Evolutionary conservation across 2,329 filamentous ascomycete genomes (phyloP).

Genomic region (Colletotrichum filicis): DNA sequence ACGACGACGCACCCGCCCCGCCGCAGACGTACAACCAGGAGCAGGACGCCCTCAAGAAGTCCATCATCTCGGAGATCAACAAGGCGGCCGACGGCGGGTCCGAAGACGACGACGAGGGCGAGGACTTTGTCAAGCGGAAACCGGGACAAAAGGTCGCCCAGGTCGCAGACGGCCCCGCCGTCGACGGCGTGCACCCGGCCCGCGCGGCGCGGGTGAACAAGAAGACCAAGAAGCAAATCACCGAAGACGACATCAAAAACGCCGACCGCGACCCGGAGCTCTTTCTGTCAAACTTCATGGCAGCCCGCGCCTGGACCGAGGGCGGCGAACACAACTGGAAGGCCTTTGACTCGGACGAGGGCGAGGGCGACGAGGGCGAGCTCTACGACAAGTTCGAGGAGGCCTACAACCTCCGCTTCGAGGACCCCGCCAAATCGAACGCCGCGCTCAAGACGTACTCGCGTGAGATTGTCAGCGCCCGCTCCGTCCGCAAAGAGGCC

Average conservation of each 20-base stretch:
- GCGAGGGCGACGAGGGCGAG: slow-evolving; percentile 75
- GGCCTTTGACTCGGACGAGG: slow-evolving; percentile 93
- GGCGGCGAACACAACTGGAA: slow-evolving; percentile 72
- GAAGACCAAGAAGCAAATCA: slow-evolving; percentile 52
- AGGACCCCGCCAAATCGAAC: slow-evolving; percentile 89
- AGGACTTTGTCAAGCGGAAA: slow-evolving; percentile 82
- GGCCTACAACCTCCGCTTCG: slow-evolving; percentile 96
- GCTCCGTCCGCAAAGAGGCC: slow-evolving; percentile 88
- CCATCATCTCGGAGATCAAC: slow-evolving; percentile 84
- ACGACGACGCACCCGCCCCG: slow-evolving; percentile 52
- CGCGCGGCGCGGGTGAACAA: slow-evolving; percentile 57
- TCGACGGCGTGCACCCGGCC: slow-evolving; percentile 67
- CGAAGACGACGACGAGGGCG: slow-evolving; percentile 68
- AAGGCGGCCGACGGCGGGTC: slow-evolving; percentile 60
- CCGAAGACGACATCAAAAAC: slow-evolving; percentile 73
- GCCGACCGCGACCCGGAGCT: slow-evolving; percentile 92
- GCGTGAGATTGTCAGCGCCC: slow-evolving; percentile 83
- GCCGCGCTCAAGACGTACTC: slow-evolving; percentile 90
- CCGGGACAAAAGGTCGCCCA: slow-evolving; percentile 52
- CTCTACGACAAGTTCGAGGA: slow-evolving; percentile 82
- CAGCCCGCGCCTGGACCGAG: slow-evolving; percentile 89
- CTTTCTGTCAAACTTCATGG: slow-evolving; percentile 95
- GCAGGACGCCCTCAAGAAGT: slow-evolving; percentile 83
- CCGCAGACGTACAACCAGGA: slow-evolving; percentile 86
- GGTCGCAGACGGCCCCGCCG: slow-evolving; percentile 12